Percentiles rank a stretch among this genome's conserved stretches.
phyloP scores from a whole-genome alignment of 202 grass and related monocot species.

The Tripidium arundinaceum region DNA sequence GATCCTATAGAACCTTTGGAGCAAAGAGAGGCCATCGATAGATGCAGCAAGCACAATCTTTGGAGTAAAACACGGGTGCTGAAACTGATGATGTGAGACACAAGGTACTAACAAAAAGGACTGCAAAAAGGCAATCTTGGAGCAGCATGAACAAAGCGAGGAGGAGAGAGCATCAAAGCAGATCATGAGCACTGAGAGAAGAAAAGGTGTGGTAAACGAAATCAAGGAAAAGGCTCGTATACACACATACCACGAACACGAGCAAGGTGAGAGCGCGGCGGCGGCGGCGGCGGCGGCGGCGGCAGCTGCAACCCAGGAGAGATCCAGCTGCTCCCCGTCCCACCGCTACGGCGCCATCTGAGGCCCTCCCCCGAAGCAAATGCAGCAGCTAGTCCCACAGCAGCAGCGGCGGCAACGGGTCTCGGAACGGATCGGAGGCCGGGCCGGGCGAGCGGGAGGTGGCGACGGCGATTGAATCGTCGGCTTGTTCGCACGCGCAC shows the following conservation, averaged over 20 bases:
- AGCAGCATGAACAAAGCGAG: constrained; percentile 6
- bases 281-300: neutral
- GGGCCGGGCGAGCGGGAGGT: neutral
- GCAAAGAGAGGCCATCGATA: neutral
- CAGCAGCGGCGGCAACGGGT: neutral
- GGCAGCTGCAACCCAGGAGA: constrained; percentile 50
- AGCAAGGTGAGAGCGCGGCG: neutral
- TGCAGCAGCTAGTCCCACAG: neutral
- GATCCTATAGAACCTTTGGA: neutral
- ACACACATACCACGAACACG: neutral
- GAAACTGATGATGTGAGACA: constrained; percentile 14
- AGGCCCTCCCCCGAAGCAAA: neutral
- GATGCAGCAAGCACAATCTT: neutral
- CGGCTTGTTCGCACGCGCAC: neutral
- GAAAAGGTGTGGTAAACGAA: neutral
- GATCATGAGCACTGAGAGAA: neutral
- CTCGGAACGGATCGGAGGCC: neutral
- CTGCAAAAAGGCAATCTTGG: constrained; percentile 34
- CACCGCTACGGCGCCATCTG: constrained; percentile 37
- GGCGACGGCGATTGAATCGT: constrained; percentile 27
- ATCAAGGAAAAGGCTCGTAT: neutral
- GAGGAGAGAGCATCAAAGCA: neutral
- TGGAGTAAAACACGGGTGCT: neutral
- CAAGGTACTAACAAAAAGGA: constrained; percentile 6
- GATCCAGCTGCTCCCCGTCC: constrained; percentile 45